These are phyloP conservation scores for Pleurotus pulmonarius DNA, from an alignment of 768 basidiomycete genomes.

Conservation along the genomic window DNA sequence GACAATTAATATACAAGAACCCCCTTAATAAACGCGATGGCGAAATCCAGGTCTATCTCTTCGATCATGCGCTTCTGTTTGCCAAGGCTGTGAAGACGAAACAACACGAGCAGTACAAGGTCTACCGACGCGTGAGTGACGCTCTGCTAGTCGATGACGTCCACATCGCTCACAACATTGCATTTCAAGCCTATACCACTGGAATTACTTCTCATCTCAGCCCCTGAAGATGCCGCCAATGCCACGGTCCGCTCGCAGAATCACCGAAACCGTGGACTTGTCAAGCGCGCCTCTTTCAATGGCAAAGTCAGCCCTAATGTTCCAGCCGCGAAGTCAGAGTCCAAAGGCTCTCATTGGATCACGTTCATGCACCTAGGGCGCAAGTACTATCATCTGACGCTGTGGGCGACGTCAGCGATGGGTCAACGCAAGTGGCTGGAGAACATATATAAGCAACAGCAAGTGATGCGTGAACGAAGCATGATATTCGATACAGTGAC, in stretches of 20 bases:
- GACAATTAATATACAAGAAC: conserved; percentile 91
- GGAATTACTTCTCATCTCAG: conserved; percentile 81
- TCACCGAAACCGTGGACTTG: conserved; percentile 34
- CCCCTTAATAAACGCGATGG: conserved; percentile 86
- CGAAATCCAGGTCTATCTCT: conserved; percentile 90
- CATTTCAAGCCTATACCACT: conserved; percentile 83
- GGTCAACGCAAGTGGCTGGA: conserved; percentile 95
- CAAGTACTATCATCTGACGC: conserved; percentile 85
- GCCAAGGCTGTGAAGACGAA: conserved; percentile 81
- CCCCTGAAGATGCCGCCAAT: conserved; percentile 59
- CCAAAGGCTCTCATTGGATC: conserved; percentile 86
- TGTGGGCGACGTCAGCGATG: conserved; percentile 86
- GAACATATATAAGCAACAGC: conserved; percentile 85
- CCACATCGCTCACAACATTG: too few relatives aligned
- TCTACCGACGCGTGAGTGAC: conserved; percentile 80
- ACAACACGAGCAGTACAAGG: conserved; percentile 89
- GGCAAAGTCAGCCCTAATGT: conserved; percentile 18
- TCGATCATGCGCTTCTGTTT: conserved; percentile 95
- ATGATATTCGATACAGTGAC: conserved; percentile 81
- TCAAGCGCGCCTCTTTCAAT: conserved; percentile 40
- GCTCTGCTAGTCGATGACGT: background rate
- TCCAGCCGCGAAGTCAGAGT: conserved; percentile 43
- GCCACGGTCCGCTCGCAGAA: conserved; percentile 30
- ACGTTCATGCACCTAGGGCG: conserved; percentile 93
- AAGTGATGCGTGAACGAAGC: conserved; percentile 77